phyloP scores from a whole-genome alignment of 441 rosid genomes.

The Sinapis alba region DNA sequence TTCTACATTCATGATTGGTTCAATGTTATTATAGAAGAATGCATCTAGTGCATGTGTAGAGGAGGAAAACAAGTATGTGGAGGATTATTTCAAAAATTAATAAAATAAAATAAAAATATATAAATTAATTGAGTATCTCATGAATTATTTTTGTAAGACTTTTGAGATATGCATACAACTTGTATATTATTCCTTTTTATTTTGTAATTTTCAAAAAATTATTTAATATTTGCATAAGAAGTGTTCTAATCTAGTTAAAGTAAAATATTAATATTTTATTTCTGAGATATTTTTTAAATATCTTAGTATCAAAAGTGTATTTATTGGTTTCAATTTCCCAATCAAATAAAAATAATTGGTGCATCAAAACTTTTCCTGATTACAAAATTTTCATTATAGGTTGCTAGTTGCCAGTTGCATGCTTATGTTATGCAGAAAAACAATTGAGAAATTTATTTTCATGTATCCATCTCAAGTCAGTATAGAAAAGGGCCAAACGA shows the following conservation, averaged over 20 bases:
- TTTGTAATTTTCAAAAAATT: neutral
- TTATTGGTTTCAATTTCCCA: neutral
- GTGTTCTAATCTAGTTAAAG: too few species aligned
- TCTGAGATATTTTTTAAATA: too few species aligned
- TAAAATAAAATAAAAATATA: too few species aligned
- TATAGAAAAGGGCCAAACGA: too few species aligned
- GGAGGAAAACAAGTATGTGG: neutral
- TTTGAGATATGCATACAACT: neutral
- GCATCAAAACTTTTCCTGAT: neutral
- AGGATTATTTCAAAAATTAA: neutral
- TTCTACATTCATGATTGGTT: neutral
- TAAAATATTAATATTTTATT: too few species aligned
- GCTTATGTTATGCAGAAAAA: neutral
- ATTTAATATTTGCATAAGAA: neutral
- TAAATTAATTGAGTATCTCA: too few species aligned
- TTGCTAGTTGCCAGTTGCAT: neutral
- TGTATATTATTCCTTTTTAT: neutral
- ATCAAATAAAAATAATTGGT: neutral
- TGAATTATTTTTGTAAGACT: neutral
- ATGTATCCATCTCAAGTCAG: too few species aligned
- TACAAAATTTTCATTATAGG: neutral
- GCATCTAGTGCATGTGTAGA: neutral
- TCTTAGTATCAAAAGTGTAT: neutral
- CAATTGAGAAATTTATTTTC: too few species aligned
- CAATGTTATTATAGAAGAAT: neutral